A percentile compares a stretch with the other conserved stretches of the same genome.
These are phyloP conservation scores for Globisporangium viniferum DNA, from an alignment of 352 stramenopile genomes.

Conservation along the genomic window DNA sequence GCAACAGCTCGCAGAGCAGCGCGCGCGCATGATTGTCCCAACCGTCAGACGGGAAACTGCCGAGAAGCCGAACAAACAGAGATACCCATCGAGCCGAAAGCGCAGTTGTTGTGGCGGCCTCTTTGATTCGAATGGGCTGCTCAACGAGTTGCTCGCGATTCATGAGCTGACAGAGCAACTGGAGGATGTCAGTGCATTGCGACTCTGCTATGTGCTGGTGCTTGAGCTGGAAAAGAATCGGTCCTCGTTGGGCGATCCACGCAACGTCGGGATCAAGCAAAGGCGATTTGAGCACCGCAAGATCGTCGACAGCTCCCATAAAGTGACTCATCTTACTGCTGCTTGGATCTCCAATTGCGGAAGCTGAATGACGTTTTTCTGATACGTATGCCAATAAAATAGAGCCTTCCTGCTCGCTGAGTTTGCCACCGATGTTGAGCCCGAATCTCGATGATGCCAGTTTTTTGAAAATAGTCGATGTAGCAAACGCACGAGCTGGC, in stretches of 20 bases:
- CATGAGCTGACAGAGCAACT: constrained; percentile 31
- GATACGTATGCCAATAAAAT: too few species aligned
- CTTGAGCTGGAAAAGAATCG: constrained; percentile 40
- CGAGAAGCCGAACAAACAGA: constrained; percentile 24
- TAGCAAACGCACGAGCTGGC: not conserved
- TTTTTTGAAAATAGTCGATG: not conserved
- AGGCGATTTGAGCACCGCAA: constrained; percentile 15
- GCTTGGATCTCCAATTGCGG: not conserved
- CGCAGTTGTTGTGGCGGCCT: not conserved
- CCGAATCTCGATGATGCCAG: not conserved
- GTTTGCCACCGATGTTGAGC: constrained; percentile 1
- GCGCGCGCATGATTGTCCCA: constrained; percentile 18
- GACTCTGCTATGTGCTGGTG: constrained; percentile 24
- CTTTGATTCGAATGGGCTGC: too few species aligned
- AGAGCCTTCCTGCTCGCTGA: constrained; percentile 5
- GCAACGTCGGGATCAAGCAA: constrained; percentile 17
- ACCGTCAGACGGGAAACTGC: constrained; percentile 11
- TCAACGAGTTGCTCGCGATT: not conserved
- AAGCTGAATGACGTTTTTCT: not conserved
- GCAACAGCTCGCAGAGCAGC: constrained; percentile 31
- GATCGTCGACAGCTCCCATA: constrained; percentile 29
- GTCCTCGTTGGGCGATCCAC: constrained; percentile 23
- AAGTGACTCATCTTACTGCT: constrained; percentile 6
- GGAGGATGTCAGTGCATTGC: constrained; percentile 30
- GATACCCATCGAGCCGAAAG: constrained; percentile 29